Evolutionary conservation across 257 asterid species (phyloP).

Genomic region (Fraxinus pennsylvanica): DNA sequence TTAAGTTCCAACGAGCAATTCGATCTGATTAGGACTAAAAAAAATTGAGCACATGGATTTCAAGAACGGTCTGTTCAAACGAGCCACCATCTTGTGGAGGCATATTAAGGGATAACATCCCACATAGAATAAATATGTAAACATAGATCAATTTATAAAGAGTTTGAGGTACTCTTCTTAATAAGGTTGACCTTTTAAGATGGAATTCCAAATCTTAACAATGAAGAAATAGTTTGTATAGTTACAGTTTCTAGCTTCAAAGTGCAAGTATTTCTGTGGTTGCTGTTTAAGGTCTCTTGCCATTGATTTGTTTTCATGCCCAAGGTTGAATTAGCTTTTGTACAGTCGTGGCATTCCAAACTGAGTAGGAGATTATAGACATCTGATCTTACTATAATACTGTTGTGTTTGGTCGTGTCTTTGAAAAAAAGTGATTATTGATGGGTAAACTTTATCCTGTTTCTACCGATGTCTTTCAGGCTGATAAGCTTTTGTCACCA

Average conservation of each 20-base stretch:
- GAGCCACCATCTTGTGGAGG: too few relatives aligned
- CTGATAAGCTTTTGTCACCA: conserved; percentile 89
- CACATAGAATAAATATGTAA: too few relatives aligned
- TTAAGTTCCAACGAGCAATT: too few relatives aligned
- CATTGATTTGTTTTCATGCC: background rate
- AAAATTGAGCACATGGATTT: too few relatives aligned
- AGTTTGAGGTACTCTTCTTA: too few relatives aligned
- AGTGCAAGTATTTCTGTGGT: background rate
- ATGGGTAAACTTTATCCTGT: conserved; percentile 16
- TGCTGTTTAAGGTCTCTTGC: background rate
- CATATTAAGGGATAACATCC: too few relatives aligned
- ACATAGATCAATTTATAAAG: too few relatives aligned
- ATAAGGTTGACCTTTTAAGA: too few relatives aligned
- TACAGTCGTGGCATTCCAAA: conserved; percentile 11
- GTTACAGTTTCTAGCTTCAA: conserved; percentile 9
- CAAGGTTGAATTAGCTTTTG: background rate
- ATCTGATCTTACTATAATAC: background rate
- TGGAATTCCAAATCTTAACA: too few relatives aligned
- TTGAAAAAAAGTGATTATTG: conserved; percentile 7
- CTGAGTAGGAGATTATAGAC: background rate
- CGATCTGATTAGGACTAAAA: too few relatives aligned
- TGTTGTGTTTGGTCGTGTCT: conserved; percentile 3
- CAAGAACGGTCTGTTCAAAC: too few relatives aligned
- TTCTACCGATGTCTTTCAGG: conserved; percentile 53
- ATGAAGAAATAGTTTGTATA: conserved; percentile 9